phyloP scores from a whole-genome alignment of 1,139 yeast species.

The Candida anutae region DNA sequence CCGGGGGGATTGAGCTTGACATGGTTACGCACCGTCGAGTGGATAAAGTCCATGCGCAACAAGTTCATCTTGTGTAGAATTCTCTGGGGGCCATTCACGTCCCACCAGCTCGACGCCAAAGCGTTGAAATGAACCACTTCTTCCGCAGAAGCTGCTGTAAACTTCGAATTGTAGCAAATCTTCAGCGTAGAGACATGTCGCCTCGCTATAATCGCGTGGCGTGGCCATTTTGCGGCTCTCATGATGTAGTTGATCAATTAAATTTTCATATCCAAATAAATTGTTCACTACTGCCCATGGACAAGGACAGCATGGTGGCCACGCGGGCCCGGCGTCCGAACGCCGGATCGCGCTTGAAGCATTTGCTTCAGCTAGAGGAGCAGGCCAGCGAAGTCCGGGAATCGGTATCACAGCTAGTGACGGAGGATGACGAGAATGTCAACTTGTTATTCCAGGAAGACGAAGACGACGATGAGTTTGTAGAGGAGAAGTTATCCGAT shows the following conservation, averaged over 20 bases:
- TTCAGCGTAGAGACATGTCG: neutral
- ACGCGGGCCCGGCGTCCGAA: constrained; percentile 75
- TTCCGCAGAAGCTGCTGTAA: constrained; percentile 28
- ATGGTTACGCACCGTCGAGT: constrained; percentile 44
- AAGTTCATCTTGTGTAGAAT: constrained; percentile 92
- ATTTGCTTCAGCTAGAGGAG: constrained; percentile 65
- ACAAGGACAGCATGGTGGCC: constrained; percentile 48
- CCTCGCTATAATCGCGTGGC: neutral
- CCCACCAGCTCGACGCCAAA: constrained; percentile 95
- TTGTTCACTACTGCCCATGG: too few relatives aligned
- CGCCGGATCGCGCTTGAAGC: constrained; percentile 82
- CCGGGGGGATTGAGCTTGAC: constrained; percentile 36
- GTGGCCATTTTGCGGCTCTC: too few relatives aligned
- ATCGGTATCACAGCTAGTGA: constrained; percentile 23
- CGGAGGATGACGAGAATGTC: constrained; percentile 67
- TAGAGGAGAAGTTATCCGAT: constrained; percentile 21
- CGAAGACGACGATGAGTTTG: constrained; percentile 74
- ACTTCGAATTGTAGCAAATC: constrained; percentile 1
- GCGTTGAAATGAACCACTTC: constrained; percentile 79
- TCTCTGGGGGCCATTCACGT: constrained; percentile 84
- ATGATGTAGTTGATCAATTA: too few relatives aligned
- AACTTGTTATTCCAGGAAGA: constrained; percentile 76
- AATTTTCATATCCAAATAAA: too few relatives aligned
- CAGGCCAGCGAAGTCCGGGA: constrained; percentile 27
- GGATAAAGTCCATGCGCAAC: constrained; percentile 79